These are phyloP conservation scores for Lepidium campestre DNA, from an alignment of 441 rosid species.

Conservation along the genomic window DNA sequence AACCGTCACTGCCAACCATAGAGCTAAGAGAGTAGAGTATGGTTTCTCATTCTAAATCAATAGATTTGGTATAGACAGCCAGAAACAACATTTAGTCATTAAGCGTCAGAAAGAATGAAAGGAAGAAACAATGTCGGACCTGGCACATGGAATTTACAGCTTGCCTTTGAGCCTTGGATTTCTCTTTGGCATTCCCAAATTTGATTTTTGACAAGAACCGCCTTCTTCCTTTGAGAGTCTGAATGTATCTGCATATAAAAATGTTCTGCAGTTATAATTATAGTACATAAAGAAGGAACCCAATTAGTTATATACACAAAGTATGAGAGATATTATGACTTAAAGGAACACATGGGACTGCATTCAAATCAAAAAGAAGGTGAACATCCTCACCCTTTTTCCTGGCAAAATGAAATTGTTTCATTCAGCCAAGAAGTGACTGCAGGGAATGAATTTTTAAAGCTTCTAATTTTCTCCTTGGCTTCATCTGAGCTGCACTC, in stretches of 20 bases:
- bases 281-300: not conserved
- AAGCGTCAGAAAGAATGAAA: not conserved
- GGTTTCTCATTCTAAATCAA: not conserved
- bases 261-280: not conserved
- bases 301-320: not conserved
- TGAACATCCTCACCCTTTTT: conserved; percentile 62
- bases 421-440: conserved; percentile 82
- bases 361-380: not conserved
- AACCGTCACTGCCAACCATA: not conserved
- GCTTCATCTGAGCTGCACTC: conserved; percentile 83
- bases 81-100: conserved; percentile 2
- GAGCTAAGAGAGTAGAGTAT: not conserved
- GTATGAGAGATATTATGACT: not conserved
- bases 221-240: conserved; percentile 89
- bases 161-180: conserved; percentile 94
- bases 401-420: conserved; percentile 63
- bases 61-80: not conserved
- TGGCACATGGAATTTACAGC: conserved; percentile 98
- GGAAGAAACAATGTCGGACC: conserved; percentile 37
- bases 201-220: conserved; percentile 93
- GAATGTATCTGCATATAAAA: conserved; percentile 59
- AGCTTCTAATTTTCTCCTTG: conserved; percentile 71
- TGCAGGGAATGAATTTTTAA: conserved; percentile 80
- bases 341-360: not conserved
- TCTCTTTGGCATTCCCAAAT: conserved; percentile 75